Base-by-base conservation (phyloP, 2,329 filamentous ascomycete species). In the Epichloe bromicola region DNA sequence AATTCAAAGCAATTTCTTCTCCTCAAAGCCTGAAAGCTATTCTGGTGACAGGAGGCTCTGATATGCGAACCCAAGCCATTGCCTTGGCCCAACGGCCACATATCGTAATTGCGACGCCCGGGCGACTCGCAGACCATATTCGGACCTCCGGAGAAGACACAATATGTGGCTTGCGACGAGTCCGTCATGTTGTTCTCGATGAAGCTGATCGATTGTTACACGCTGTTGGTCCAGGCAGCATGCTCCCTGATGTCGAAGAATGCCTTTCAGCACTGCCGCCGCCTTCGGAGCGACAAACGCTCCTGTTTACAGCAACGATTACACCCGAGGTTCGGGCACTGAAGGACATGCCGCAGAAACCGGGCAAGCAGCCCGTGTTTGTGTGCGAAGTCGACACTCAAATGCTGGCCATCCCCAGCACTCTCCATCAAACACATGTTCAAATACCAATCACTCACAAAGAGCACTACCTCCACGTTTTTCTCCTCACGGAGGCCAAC, bases 301-400 rank as follows among this genome's bases (percentile, higher is more conserved):
- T 95, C 15, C 79, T 98, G 3, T 98, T 98, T 70, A 98, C 93
- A 8, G 93, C 93, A 15, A 98, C 93, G 1, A 83, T 98, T 42
- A 97, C 93, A 0, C 82, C 88, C 3, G 91, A 97, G 70, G 89
- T 98, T 4, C 81, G 88, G 47, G 87, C 88, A 2, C 70, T 97
- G 53, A 93, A 95, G 67, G 79, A 85, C 53, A 79, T 87, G 70
- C 83, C 88, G 8, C 74, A 79, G 39, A 75, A 81, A 42, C 75
- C 80, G 1, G 81, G 80, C 49, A 85, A 86, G 55, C 81, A 80
- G 48, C 84, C 88, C 1, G 82, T 95, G 38, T 95, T 91, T 67
- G 80, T 97, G 44, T 95, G 88, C 61, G 91, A 98, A 68, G 80
- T 91, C 41, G 86, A 91, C 65, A 88, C 83, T 4, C 78, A 79